Base-by-base conservation (phyloP, 352 stramenopile genomes). In the Blastocystis hominis region DNA sequence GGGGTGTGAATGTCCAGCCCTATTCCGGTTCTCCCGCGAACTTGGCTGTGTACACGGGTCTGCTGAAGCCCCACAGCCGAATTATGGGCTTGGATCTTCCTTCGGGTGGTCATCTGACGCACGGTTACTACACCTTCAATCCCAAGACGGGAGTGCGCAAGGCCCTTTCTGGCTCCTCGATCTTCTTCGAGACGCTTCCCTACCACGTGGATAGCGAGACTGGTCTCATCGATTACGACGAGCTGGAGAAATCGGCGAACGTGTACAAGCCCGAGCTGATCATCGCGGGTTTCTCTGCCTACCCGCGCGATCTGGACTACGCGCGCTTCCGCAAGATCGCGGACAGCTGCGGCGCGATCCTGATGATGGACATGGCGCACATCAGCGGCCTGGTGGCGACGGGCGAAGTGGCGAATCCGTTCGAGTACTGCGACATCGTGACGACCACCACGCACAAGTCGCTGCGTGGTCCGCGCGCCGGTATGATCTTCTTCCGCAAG, bases 21-120 rank as follows among this genome's bases (percentile, higher is more conserved):
- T 97, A 97, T 91, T 91, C 89, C 9, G 89, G 88, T 88, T 97
- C 93, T 54, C 97, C 97, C 30, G 96, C 96, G 79, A 99, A 99
- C 93, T 98, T 99, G 90, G 96, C 95, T 69, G 96, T 98, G 3
- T 99, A 98, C 94, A 99, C 97, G 81, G 97, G 91, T 30, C 91
- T 99, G 59, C 90, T 99, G 47, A 91, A 93, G 38, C 97, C 97
- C 20, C 96, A 98, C 90, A 96, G 98, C 93, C 95, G 97, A 89
- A 98, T 99, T 91, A 99, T 99, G 96, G 96, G 96, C 46, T 92
- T 99, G 46, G 97, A 99, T 92, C 91, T 99, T 89, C 97, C 97
- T 54, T 97, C 92, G 88, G 97, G 97, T 89, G 97, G 97, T 54
- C 97, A 99, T 91, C 91, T 99, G 75, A 99, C 97, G 34, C 97